A percentile compares a stretch with the other conserved stretches of the same genome.
These are phyloP conservation scores for Bidens hawaiensis DNA, from an alignment of 140 eudicot genomes.

Conservation along the genomic window DNA sequence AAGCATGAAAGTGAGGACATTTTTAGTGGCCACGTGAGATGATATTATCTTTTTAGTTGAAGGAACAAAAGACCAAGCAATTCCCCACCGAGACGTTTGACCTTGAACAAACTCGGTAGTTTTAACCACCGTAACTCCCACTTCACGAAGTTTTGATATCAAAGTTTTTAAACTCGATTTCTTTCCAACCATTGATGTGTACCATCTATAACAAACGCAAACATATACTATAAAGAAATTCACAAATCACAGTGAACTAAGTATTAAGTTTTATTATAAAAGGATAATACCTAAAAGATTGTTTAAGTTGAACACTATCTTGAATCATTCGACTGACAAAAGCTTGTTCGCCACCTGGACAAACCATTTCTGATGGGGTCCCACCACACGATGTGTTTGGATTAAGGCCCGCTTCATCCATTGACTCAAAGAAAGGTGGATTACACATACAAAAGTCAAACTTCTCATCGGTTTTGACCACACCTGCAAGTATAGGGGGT, in stretches of 20 bases:
- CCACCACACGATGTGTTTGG: slow-evolving; percentile 99
- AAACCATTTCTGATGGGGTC: slow-evolving; percentile 87
- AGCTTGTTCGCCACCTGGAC: slow-evolving; percentile 90
- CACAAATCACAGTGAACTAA: not conserved
- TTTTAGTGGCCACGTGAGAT: slow-evolving; percentile 37
- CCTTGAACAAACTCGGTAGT: slow-evolving; percentile 98
- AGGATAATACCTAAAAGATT: slow-evolving; percentile 53
- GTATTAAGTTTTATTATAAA: not conserved
- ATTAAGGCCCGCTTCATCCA: slow-evolving; percentile 85
- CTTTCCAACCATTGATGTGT: slow-evolving; percentile 90
- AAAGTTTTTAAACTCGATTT: slow-evolving; percentile 67
- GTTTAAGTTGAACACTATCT: slow-evolving; percentile 66
- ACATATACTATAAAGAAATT: not conserved
- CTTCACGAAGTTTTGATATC: slow-evolving; percentile 56
- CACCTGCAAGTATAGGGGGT: slow-evolving; percentile 66
- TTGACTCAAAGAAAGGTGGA: slow-evolving; percentile 92
- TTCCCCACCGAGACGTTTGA: slow-evolving; percentile 93
- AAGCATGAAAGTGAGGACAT: slow-evolving; percentile 67
- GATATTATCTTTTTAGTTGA: slow-evolving; percentile 51
- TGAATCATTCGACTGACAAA: slow-evolving; percentile 72
- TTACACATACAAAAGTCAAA: slow-evolving; percentile 99
- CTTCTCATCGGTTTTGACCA: slow-evolving; percentile 61
- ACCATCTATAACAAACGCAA: slow-evolving; percentile 58
- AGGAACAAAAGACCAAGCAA: slow-evolving; percentile 96
- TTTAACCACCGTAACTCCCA: slow-evolving; percentile 77